Evolutionary conservation across 345 rosid genomes (phyloP), one percentile per base, ranked within the genome.

Genomic region (thale cress (Arabidopsis thaliana)): DNA sequence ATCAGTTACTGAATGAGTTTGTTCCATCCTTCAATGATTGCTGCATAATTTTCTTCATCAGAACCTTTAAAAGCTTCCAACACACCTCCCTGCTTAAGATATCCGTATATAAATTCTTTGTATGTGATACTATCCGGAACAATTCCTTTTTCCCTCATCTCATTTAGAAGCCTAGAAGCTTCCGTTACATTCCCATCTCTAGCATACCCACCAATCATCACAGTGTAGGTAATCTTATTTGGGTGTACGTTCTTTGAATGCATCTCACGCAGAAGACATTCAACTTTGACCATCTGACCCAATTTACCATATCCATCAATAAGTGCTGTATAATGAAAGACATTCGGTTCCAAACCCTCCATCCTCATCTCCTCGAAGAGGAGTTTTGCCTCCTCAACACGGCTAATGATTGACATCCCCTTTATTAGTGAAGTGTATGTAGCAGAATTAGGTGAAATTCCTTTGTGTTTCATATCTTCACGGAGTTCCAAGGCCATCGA

Each of bases 191-290:
- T 78, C 22, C 90, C 93, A 72, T 76, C 58, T 83, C 85, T 86
- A 38, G 88, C 79, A 77, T 82, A 81, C 23, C 88, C 92, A 65
- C 80, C 79, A 67, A 90, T 88, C 87, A 87, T 84, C 74, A 88
- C 75, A 8, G 96, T 90, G 78, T 92, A 92, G 36, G 96, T 92
- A 59, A 90, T 71, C 82, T 86, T 90, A 77, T 92, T 90, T 32
- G 96, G 94, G 50, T 71, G 66, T 71, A 92, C 69, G 56, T 78
- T 68, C 73, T 76, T 72, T 2, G 64, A 81, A 66, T 77, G 68
- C 96, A 92, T 92, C 78, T 90, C 94, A 75, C 64, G 83, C 81
- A 86, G 69, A 72, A 88, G 40, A 38, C 36, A 69, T 73, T 68
- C 78, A 62, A 69, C 89, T 79, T 85, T 81, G 61, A 83, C 84